Percentiles rank a stretch among this genome's conserved stretches.
Conservation (phyloP, 108 stramenopile genomes). For the Cyclostephanos invisitatus region DNA sequence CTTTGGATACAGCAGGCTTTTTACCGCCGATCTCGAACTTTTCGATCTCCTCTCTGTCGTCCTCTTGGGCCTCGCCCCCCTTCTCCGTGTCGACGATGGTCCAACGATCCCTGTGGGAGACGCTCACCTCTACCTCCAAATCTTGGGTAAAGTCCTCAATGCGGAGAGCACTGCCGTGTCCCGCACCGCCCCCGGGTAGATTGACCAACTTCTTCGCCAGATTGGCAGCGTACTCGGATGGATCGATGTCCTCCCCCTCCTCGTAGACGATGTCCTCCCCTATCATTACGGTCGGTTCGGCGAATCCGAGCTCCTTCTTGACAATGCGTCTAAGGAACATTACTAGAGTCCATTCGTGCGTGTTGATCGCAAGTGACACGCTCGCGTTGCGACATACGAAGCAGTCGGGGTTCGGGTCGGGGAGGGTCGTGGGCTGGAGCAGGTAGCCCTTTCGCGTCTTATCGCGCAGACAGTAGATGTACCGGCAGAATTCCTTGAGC, state of each 20-base stretch:
- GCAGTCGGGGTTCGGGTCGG: slow-evolving; percentile 83
- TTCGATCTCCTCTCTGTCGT: slow-evolving; percentile 56
- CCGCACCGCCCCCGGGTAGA: slow-evolving; percentile 87
- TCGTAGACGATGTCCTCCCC: slow-evolving; percentile 68
- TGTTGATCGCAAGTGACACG: slow-evolving; percentile 69
- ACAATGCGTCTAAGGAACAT: slow-evolving; percentile 64
- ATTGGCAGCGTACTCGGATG: slow-evolving; percentile 57
- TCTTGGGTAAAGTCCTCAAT: slow-evolving; percentile 92
- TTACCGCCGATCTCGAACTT: slow-evolving; percentile 72
- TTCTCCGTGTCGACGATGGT: slow-evolving; percentile 35
- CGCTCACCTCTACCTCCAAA: slow-evolving; percentile 76
- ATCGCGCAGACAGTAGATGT: slow-evolving; percentile 77
- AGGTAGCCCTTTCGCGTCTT: slow-evolving; percentile 76
- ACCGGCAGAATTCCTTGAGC: slow-evolving; percentile 61
- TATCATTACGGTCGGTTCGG: slow-evolving; percentile 74
- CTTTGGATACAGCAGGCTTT: slow-evolving; percentile 15
- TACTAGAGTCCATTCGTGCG: slow-evolving; percentile 72
- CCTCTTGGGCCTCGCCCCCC: slow-evolving; percentile 39
- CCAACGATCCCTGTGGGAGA: slow-evolving; percentile 63
- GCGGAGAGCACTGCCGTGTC: slow-evolving; percentile 77
- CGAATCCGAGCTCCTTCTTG: slow-evolving; percentile 83
- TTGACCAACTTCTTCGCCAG: slow-evolving; percentile 55
- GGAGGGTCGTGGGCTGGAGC: slow-evolving; percentile 74
- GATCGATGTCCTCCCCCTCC: slow-evolving; percentile 83
- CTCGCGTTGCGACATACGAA: slow-evolving; percentile 92